phyloP scores from a whole-genome alignment of 1,284 basidiomycete genomes.

The Lentinula novae-zelandiae region DNA sequence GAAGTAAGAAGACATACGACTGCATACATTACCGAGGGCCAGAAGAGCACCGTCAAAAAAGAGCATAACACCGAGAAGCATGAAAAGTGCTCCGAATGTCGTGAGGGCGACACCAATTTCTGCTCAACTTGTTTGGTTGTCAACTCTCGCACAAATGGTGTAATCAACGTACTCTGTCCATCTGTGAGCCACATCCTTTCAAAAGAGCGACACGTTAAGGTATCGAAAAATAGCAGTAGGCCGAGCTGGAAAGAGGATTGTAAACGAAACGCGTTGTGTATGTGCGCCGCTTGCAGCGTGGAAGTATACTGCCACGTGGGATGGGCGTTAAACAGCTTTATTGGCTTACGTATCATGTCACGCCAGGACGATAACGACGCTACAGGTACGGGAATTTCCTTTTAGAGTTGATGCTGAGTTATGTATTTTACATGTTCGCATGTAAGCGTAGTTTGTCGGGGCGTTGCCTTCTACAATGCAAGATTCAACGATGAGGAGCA shows the following conservation, averaged over 20 bases:
- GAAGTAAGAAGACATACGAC: background rate
- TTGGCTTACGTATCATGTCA: too few relatives aligned
- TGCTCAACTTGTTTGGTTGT: constrained; percentile 27
- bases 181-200: constrained; percentile 65
- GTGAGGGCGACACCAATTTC: constrained; percentile 97
- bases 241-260: background rate
- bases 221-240: background rate
- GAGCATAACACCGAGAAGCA: constrained; percentile 92
- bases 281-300: background rate
- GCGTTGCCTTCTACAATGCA: too few relatives aligned
- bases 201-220: background rate
- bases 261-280: background rate
- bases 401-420: too few relatives aligned
- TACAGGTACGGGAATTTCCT: too few relatives aligned
- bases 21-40: constrained; percentile 89
- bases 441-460: too few relatives aligned
- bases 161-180: constrained; percentile 49
- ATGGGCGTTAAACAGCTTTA: background rate
- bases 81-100: constrained; percentile 95
- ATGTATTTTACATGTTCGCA: too few relatives aligned
- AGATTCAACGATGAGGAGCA: too few relatives aligned
- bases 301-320: background rate
- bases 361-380: too few relatives aligned
- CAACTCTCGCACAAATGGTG: background rate
- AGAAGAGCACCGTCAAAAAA: constrained; percentile 98